Evolutionary conservation across 2,329 filamentous ascomycete genomes (phyloP).

Genomic region (Colletotrichum eremochloae): DNA sequence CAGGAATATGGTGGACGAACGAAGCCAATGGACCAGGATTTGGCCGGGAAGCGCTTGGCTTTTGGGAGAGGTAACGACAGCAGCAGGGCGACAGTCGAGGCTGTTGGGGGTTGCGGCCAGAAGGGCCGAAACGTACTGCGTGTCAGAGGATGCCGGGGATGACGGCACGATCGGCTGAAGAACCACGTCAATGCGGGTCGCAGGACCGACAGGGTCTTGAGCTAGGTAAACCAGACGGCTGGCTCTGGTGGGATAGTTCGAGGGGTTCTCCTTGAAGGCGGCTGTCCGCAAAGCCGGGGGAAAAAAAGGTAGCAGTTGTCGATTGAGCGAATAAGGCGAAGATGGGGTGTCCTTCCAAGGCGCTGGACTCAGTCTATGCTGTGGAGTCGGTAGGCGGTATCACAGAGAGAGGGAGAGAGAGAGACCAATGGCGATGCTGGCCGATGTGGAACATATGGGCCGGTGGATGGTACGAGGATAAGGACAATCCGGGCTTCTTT

Average conservation of each 20-base stretch:
- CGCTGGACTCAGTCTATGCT: conserved; percentile 16
- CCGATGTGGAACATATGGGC: neutral
- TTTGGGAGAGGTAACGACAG: conserved; percentile 37
- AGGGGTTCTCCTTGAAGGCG: neutral
- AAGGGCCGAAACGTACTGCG: conserved; percentile 41
- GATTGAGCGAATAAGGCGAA: neutral
- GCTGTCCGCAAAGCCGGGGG: conserved; percentile 3
- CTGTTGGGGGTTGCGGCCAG: conserved; percentile 20
- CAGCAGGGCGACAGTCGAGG: conserved; percentile 27
- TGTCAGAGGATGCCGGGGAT: conserved; percentile 41
- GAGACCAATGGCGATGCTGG: neutral
- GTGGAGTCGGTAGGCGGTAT: neutral
- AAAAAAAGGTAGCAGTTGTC: conserved; percentile 2
- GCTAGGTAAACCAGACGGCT: conserved; percentile 28
- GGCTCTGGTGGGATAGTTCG: neutral
- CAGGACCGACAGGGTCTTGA: conserved; percentile 29
- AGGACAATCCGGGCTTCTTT: neutral
- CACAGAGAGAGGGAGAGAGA: neutral
- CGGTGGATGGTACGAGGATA: neutral
- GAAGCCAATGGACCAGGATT: conserved; percentile 31
- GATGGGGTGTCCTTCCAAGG: neutral
- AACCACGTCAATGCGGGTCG: conserved; percentile 39
- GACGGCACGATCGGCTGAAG: conserved; percentile 40
- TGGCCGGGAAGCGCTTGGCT: conserved; percentile 32
- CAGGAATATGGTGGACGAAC: conserved; percentile 29